phyloP scores from a whole-genome alignment of 148 eudicot species.

The Nepenthes mirabilis region DNA sequence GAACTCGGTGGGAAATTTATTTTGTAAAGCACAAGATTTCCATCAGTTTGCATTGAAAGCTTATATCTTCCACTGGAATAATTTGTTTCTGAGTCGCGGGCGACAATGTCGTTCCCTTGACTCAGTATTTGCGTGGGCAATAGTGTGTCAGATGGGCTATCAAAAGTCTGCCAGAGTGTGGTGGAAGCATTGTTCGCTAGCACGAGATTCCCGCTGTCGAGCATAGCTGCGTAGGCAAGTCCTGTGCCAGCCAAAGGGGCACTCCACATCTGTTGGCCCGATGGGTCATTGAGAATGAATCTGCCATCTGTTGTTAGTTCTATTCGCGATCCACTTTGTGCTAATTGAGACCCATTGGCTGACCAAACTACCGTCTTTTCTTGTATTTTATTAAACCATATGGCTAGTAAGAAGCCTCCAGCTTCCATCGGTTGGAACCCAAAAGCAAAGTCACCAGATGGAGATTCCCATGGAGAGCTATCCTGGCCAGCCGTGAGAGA shows the following conservation, averaged over 20 bases:
- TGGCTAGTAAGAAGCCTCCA: too few species aligned
- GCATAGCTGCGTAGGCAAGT: neutral
- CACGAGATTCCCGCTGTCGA: constrained; percentile 4
- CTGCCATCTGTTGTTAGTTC: constrained; percentile 1
- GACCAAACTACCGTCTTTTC: too few species aligned
- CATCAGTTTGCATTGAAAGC: neutral
- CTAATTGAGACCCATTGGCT: too few species aligned
- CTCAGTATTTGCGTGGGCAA: constrained; percentile 7
- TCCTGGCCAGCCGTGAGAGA: too few species aligned
- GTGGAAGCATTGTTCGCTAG: neutral
- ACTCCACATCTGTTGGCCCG: constrained; percentile 11
- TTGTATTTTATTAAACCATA: too few species aligned
- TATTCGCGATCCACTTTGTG: too few species aligned
- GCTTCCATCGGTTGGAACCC: too few species aligned
- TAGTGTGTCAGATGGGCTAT: constrained; percentile 10
- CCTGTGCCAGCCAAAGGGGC: neutral
- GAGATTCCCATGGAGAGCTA: too few species aligned
- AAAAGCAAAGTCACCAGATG: too few species aligned
- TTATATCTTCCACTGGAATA: constrained; percentile 7
- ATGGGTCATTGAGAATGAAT: constrained; percentile 7
- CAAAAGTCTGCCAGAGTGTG: constrained; percentile 9
- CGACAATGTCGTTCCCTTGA: neutral
- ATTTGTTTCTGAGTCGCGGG: constrained; percentile 1
- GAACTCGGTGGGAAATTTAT: constrained; percentile 1
- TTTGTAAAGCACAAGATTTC: constrained; percentile 8